phyloP scores from a whole-genome alignment of 2,329 filamentous ascomycete species.

The Chaetomiaceae sp. region DNA sequence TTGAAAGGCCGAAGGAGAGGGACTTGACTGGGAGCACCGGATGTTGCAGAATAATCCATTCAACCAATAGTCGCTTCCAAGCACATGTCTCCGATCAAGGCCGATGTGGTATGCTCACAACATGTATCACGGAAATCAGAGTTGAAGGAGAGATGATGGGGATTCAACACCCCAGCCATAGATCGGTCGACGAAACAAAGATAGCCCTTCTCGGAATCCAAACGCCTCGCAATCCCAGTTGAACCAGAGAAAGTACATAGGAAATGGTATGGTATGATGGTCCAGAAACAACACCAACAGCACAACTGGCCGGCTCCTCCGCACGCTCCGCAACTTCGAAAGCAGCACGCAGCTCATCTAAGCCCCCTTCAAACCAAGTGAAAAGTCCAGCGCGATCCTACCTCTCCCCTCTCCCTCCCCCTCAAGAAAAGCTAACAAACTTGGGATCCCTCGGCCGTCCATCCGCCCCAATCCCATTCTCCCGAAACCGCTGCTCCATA shows the following conservation, averaged over 20 bases:
- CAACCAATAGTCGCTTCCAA: too few species aligned
- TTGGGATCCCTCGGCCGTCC: constrained; percentile 86
- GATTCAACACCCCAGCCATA: too few species aligned
- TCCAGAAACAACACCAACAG: neutral
- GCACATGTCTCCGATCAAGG: too few species aligned
- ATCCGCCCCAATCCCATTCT: constrained; percentile 82
- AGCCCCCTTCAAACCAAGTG: too few species aligned
- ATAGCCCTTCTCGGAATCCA: neutral
- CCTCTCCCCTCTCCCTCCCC: neutral
- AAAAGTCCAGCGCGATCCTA: neutral
- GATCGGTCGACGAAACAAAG: too few species aligned
- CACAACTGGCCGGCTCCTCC: neutral
- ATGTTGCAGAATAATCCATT: too few species aligned
- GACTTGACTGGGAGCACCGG: too few species aligned
- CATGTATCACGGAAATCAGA: too few species aligned
- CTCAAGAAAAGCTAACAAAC: constrained; percentile 83
- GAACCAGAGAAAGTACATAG: neutral
- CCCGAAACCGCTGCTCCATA: constrained; percentile 79
- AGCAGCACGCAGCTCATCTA: too few species aligned
- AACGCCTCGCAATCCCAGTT: constrained; percentile 9
- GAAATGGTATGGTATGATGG: neutral
- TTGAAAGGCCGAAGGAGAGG: too few species aligned
- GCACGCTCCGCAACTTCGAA: neutral
- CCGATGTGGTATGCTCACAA: too few species aligned
- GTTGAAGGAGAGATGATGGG: too few species aligned